Conservation (phyloP, 2,329 filamentous ascomycete species). For the Trichoderma cornu-damae region DNA sequence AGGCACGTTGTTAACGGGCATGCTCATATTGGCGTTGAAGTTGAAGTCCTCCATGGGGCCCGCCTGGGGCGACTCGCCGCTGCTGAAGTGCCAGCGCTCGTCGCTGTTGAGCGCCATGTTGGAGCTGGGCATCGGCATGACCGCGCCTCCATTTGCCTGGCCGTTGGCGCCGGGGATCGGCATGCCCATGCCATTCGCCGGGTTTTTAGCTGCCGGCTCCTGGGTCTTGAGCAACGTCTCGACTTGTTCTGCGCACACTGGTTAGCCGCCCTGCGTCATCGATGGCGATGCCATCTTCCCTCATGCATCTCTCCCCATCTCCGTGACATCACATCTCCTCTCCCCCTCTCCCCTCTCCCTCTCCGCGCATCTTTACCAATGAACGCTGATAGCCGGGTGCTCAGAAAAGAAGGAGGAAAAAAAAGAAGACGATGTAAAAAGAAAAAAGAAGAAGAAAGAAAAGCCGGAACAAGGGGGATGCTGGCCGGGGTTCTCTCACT, state of each 20-base stretch:
- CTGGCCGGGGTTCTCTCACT: slow-evolving; percentile 54
- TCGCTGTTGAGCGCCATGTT: slow-evolving; percentile 44
- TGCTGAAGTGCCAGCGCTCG: slow-evolving; percentile 54
- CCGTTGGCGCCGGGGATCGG: slow-evolving; percentile 25
- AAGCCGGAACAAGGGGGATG: not conserved
- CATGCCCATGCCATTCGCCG: slow-evolving; percentile 32
- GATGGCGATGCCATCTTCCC: not conserved
- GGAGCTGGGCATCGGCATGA: slow-evolving; percentile 39
- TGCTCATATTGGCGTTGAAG: slow-evolving; percentile 46
- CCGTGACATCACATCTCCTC: not conserved
- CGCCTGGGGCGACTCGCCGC: slow-evolving; percentile 48
- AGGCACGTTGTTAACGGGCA: slow-evolving; percentile 47
- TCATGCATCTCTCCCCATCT: not conserved
- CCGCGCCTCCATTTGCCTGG: slow-evolving; percentile 29
- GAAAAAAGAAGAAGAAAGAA: not conserved
- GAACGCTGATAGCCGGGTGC: not conserved
- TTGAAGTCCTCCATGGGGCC: slow-evolving; percentile 52
- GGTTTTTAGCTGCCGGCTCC: slow-evolving; percentile 33
- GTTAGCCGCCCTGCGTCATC: slow-evolving; percentile 9
- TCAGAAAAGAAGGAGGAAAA: not conserved
- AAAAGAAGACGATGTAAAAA: not conserved
- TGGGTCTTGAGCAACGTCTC: slow-evolving; percentile 84
- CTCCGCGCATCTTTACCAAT: not conserved
- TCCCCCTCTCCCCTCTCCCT: not conserved
- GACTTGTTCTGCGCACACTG: slow-evolving; percentile 68